Evolutionary conservation across 1,284 basidiomycete genomes (phyloP).

Genomic region (Cutaneotrichosporon cutaneum): DNA sequence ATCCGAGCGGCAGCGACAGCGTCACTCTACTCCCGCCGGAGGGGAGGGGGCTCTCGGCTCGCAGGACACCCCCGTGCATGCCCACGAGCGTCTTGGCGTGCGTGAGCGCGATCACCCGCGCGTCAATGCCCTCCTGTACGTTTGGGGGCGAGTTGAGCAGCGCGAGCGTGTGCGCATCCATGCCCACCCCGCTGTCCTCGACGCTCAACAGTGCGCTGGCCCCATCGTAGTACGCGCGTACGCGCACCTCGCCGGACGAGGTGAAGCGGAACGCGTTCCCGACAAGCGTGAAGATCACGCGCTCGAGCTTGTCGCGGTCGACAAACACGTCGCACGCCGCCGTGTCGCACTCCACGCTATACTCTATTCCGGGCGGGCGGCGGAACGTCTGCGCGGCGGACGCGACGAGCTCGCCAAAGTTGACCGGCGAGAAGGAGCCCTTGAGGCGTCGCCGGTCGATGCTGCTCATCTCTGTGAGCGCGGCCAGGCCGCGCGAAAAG

Average conservation of each 20-base stretch:
- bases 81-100: background rate
- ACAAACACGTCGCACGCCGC: slow-evolving; percentile 44
- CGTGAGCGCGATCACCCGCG: background rate
- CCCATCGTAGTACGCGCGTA: slow-evolving; percentile 33
- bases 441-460: slow-evolving; percentile 48
- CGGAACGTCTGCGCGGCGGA: no score
- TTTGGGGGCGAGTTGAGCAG: background rate
- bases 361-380: slow-evolving; percentile 36
- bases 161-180: slow-evolving; percentile 17
- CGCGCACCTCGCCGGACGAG: slow-evolving; percentile 32
- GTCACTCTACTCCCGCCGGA: background rate
- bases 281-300: slow-evolving; percentile 53
- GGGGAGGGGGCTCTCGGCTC: background rate
- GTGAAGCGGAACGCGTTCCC: slow-evolving; percentile 53
- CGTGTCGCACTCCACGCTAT: slow-evolving; percentile 49
- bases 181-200: slow-evolving; percentile 53
- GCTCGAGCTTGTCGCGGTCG: slow-evolving; percentile 54
- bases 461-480: slow-evolving; percentile 49
- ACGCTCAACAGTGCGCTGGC: slow-evolving; percentile 42
- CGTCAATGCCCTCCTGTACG: background rate
- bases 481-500: slow-evolving; percentile 47
- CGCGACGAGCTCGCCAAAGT: slow-evolving; percentile 38
- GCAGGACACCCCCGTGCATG: background rate
- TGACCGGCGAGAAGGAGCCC: slow-evolving; percentile 49
- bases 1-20: background rate